Evolutionary conservation across 306 rosid genomes (phyloP).

Genomic region (Gastrolobium bilobum): DNA sequence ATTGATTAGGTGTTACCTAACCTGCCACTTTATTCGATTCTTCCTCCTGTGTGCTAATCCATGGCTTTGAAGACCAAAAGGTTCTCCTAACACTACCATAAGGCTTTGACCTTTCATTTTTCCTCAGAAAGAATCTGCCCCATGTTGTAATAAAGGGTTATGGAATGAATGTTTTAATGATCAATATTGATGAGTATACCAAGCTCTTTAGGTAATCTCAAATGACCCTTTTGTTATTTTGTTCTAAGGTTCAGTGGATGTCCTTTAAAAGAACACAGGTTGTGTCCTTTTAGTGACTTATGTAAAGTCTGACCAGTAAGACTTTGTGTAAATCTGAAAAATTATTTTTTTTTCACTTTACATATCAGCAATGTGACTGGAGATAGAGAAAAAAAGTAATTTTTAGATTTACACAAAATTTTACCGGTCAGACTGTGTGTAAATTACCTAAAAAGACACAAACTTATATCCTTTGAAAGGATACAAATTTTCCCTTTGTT

Average conservation of each 20-base stretch:
- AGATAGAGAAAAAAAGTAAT: too few relatives aligned
- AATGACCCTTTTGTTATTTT: background rate
- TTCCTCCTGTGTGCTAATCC: background rate
- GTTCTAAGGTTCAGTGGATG: background rate
- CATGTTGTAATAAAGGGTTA: background rate
- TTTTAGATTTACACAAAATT: too few relatives aligned
- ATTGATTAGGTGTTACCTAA: background rate
- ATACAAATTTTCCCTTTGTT: background rate
- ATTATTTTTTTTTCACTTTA: too few relatives aligned
- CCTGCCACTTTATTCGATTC: background rate
- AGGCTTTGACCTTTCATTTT: background rate
- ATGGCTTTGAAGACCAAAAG: background rate
- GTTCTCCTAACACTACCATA: background rate
- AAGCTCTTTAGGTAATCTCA: background rate
- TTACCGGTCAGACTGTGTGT: too few relatives aligned
- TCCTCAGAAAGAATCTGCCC: background rate
- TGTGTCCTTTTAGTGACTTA: too few relatives aligned
- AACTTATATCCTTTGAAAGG: too few relatives aligned
- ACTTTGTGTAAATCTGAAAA: too few relatives aligned
- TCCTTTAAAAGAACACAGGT: too few relatives aligned
- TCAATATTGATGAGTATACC: background rate
- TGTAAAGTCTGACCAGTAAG: too few relatives aligned
- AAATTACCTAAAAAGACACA: too few relatives aligned
- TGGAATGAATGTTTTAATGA: background rate
- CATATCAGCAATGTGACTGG: too few relatives aligned